These are phyloP conservation scores for Daldinia vernicosa DNA, from an alignment of 495 filamentous ascomycete species.

Conservation along the genomic window DNA sequence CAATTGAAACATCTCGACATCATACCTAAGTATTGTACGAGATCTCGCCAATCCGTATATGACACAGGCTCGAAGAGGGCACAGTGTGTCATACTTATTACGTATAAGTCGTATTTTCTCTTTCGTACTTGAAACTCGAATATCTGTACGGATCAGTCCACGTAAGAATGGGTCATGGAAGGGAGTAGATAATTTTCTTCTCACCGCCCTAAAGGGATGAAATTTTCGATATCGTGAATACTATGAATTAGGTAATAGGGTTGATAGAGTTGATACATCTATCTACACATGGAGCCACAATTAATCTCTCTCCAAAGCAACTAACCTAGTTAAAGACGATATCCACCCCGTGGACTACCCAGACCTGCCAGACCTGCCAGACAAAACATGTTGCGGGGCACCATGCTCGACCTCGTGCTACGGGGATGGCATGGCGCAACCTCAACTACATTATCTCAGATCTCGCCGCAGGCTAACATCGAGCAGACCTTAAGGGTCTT, in stretches of 20 bases:
- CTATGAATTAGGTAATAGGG: background rate
- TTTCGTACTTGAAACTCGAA: background rate
- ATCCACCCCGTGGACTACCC: background rate
- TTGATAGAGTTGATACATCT: background rate
- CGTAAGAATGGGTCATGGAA: slow-evolving; percentile 3
- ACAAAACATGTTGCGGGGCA: background rate
- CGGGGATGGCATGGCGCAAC: slow-evolving; percentile 14
- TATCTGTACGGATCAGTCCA: background rate
- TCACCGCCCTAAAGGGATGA: slow-evolving; percentile 17
- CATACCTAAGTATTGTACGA: slow-evolving; percentile 23
- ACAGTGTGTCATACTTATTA: slow-evolving; percentile 5
- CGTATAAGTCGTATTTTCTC: slow-evolving; percentile 4
- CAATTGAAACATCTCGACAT: slow-evolving; percentile 26
- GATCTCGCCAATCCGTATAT: slow-evolving; percentile 32
- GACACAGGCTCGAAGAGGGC: slow-evolving; percentile 10
- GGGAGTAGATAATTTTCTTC: background rate
- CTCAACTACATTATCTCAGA: background rate
- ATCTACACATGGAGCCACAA: background rate
- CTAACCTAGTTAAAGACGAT: background rate
- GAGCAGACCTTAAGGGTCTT: background rate
- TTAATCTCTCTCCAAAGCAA: background rate
- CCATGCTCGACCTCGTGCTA: slow-evolving; percentile 19
- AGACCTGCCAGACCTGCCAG: too few relatives aligned
- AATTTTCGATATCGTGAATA: background rate
- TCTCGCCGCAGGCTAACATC: slow-evolving; percentile 1